A percentile compares a stretch with the other conserved stretches of the same genome.
Evolutionary conservation across 345 rosid genomes (phyloP).

Genomic region (Camelina neglecta): DNA sequence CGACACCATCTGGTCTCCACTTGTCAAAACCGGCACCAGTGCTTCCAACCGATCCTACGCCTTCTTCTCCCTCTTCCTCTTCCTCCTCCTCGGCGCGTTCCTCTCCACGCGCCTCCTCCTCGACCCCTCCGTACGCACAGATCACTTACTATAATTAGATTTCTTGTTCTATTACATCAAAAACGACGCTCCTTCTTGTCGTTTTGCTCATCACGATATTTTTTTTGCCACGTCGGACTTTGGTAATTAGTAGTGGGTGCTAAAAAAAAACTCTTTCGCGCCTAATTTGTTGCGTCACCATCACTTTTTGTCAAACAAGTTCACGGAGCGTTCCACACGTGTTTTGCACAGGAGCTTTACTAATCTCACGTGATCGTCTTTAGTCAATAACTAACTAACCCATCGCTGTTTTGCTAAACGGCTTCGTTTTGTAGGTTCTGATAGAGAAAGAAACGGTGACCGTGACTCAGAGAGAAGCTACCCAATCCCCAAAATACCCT

Average conservation of each 20-base stretch:
- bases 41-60: constrained; percentile 50
- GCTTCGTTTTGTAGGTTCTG: constrained; percentile 26
- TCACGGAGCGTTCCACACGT: constrained; percentile 29
- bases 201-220: neutral
- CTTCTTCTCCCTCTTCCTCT: constrained; percentile 47
- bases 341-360: neutral
- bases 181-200: constrained; percentile 15
- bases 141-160: neutral
- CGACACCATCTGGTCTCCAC: constrained; percentile 55
- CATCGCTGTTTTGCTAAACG: constrained; percentile 4
- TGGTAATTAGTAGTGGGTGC: neutral
- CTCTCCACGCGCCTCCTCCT: constrained; percentile 64
- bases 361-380: constrained; percentile 6
- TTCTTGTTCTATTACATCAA: neutral
- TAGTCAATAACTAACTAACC: neutral
- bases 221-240: constrained; percentile 32
- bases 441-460: constrained; percentile 40
- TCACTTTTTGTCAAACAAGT: constrained; percentile 26
- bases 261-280: neutral
- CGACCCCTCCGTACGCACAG: constrained; percentile 53
- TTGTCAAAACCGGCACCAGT: constrained; percentile 46
- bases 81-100: constrained; percentile 74
- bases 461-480: neutral
- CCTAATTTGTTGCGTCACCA: constrained; percentile 33
- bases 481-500: constrained; percentile 25